Evolutionary conservation across 768 basidiomycete species (phyloP).

Genomic region (Suillus subalutaceus): DNA sequence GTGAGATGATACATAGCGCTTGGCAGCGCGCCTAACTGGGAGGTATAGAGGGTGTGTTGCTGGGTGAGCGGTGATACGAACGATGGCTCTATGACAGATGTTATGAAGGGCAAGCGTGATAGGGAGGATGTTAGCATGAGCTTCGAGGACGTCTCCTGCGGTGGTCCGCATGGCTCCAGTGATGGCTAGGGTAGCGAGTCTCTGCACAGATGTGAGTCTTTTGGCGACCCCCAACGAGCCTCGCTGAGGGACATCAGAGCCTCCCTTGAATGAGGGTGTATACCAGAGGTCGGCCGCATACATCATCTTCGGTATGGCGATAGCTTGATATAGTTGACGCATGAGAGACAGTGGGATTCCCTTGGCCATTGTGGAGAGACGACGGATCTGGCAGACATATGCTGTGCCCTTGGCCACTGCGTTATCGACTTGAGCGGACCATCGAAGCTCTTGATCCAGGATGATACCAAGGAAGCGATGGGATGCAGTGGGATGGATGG

Average conservation of each 20-base stretch:
- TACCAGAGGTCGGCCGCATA: neutral
- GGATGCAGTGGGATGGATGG: too few species aligned
- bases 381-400: too few species aligned
- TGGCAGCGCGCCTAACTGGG: too few species aligned
- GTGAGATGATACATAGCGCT: too few species aligned
- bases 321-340: neutral
- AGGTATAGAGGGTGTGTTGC: neutral
- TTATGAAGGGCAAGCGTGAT: neutral
- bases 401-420: too few species aligned
- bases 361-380: too few species aligned
- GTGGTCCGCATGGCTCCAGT: neutral
- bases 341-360: neutral
- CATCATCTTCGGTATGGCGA: neutral
- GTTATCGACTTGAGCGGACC: too few species aligned
- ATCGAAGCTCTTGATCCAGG: neutral
- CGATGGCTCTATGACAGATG: neutral
- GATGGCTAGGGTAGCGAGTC: neutral
- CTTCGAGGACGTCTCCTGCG: neutral
- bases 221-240: neutral
- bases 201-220: neutral
- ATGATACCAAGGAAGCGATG: neutral
- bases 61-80: neutral
- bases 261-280: rapidly evolving
- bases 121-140: neutral
- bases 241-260: neutral